Evolutionary conservation across 768 basidiomycete genomes (phyloP).

Genomic region (Pisolithus sp.): DNA sequence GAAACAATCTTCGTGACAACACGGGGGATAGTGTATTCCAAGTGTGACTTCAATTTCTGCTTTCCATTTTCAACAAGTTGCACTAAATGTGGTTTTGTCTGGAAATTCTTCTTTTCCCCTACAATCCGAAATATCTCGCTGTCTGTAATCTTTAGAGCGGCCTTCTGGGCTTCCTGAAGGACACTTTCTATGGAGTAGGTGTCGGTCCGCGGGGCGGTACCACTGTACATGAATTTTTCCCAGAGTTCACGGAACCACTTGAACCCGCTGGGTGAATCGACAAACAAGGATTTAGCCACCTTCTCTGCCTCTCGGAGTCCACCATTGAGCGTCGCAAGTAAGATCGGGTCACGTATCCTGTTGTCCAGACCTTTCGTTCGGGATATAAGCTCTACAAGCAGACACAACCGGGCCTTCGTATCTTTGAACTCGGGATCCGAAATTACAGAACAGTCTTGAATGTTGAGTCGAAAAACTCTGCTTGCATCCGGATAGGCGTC

Average conservation of each 20-base stretch:
- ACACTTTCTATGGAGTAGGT: conserved; percentile 1
- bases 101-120: conserved; percentile 1
- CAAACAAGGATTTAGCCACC: background rate
- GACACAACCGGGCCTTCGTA: conserved; percentile 11
- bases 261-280: background rate
- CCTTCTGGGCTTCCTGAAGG: background rate
- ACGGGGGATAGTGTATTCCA: background rate
- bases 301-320: background rate
- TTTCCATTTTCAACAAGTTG: background rate
- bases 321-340: conserved; percentile 4
- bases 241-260: background rate
- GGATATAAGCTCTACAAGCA: conserved; percentile 1
- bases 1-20: conserved; percentile 5
- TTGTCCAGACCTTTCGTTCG: conserved; percentile 1
- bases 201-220: background rate
- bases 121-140: conserved; percentile 9
- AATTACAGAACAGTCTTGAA: conserved; percentile 6
- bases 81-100: background rate
- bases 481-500: conserved; percentile 10
- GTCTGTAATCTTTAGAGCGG: conserved; percentile 4
- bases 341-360: background rate
- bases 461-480: background rate
- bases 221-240: background rate
- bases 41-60: background rate
- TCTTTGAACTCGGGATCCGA: conserved; percentile 4